A percentile compares a stretch with the other conserved stretches of the same genome.
phyloP scores from a whole-genome alignment of 179 eudicot species.

The Pouteria campechiana region DNA sequence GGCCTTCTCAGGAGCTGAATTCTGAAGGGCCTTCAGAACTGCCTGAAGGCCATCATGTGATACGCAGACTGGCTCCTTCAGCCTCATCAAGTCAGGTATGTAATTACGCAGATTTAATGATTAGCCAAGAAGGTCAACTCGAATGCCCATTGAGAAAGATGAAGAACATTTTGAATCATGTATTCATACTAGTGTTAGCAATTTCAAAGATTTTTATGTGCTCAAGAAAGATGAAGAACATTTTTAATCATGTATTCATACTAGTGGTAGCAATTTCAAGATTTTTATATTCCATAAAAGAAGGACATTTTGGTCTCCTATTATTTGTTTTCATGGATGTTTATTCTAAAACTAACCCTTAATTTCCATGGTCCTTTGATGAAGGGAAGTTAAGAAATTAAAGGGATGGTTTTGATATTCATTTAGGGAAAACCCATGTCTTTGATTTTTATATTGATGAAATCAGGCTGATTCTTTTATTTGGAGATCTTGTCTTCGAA shows the following conservation, averaged over 20 bases:
- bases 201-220: neutral
- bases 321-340: neutral
- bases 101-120: neutral
- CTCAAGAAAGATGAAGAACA: neutral
- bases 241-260: too few relatives aligned
- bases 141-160: neutral
- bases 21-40: conserved; percentile 12
- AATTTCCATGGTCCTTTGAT: too few relatives aligned
- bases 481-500: too few relatives aligned
- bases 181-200: neutral
- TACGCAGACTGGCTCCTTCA: conserved; percentile 8
- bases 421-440: neutral
- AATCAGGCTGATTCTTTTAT: neutral
- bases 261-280: too few relatives aligned
- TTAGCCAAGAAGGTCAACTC: neutral
- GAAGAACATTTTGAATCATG: neutral
- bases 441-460: neutral
- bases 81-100: conserved; percentile 42
- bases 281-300: too few relatives aligned
- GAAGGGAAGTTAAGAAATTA: too few relatives aligned
- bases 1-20: conserved; percentile 26
- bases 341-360: neutral
- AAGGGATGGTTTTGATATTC: neutral
- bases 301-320: too few relatives aligned
- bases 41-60: conserved; percentile 13